Evolutionary conservation across 331 rosid species (phyloP).

Genomic region (Dryas integrifolia): DNA sequence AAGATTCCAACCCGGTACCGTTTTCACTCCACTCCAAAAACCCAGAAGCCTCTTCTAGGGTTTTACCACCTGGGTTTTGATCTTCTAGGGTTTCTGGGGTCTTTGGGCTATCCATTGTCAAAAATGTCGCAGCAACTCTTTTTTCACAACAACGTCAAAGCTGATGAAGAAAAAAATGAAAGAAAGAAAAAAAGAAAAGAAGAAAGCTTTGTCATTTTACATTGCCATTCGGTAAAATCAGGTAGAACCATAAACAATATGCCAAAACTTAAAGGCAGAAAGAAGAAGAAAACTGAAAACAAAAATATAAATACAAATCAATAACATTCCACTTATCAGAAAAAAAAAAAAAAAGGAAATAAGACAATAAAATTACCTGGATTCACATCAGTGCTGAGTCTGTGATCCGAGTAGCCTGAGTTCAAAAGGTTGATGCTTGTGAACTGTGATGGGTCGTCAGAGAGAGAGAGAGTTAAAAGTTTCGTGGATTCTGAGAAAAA

Average conservation of each 20-base stretch:
- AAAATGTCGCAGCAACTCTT: constrained; percentile 10
- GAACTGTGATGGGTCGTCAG: background rate
- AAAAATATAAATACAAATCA: background rate
- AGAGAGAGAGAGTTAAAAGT: background rate
- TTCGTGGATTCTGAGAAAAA: background rate
- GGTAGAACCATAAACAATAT: background rate
- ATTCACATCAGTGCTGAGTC: background rate
- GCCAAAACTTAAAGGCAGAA: background rate
- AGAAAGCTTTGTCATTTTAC: background rate
- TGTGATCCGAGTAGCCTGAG: background rate
- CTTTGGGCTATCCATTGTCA: constrained; percentile 41
- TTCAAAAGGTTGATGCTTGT: background rate
- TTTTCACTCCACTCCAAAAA: constrained; percentile 23
- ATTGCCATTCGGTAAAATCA: background rate
- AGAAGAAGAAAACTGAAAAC: background rate
- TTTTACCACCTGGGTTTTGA: constrained; percentile 29
- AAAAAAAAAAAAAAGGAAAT: background rate
- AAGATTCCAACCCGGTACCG: constrained; percentile 21
- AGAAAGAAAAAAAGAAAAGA: background rate
- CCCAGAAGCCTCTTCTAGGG: constrained; percentile 32
- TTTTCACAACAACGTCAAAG: constrained; percentile 13
- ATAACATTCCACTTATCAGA: background rate
- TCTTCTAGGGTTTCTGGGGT: constrained; percentile 49
- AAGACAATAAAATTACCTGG: background rate
- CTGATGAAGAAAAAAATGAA: constrained; percentile 11